These are phyloP conservation scores for Zasmidium angulare DNA, from an alignment of 2,329 filamentous ascomycete genomes.

Conservation along the genomic window DNA sequence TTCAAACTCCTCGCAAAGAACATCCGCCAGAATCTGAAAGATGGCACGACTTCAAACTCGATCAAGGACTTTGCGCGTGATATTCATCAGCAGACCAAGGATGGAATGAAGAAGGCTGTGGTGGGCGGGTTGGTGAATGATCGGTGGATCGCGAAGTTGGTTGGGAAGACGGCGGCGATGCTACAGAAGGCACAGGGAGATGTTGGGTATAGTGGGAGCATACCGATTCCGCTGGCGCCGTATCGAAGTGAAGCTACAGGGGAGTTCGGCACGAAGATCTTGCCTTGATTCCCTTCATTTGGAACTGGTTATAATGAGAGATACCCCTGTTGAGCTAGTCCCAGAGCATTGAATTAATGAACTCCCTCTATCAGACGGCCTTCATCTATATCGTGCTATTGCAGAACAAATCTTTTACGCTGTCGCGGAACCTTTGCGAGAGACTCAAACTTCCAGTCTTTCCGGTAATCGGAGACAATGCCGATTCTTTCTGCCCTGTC, in stretches of 20 bases:
- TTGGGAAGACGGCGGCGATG: constrained; percentile 52
- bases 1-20: constrained; percentile 30
- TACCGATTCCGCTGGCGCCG: constrained; percentile 45
- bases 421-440: no score
- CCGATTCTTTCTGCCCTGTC: no score
- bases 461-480: no score
- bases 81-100: constrained; percentile 38
- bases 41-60: constrained; percentile 20
- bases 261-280: constrained; percentile 22
- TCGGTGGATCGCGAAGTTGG: constrained; percentile 55
- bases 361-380: no score
- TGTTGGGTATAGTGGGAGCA: constrained; percentile 50
- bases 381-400: no score
- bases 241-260: constrained; percentile 31
- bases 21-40: constrained; percentile 28
- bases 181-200: constrained; percentile 52
- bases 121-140: constrained; percentile 53
- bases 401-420: no score
- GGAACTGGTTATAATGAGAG: no score
- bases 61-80: constrained; percentile 34
- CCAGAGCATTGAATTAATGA: no score
- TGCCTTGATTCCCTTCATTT: constrained; percentile 25
- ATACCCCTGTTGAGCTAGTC: no score
- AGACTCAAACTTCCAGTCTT: no score
- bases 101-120: constrained; percentile 49